Base-by-base conservation (phyloP, 768 basidiomycete genomes). In the Phylloporus rhodoxanthus region DNA sequence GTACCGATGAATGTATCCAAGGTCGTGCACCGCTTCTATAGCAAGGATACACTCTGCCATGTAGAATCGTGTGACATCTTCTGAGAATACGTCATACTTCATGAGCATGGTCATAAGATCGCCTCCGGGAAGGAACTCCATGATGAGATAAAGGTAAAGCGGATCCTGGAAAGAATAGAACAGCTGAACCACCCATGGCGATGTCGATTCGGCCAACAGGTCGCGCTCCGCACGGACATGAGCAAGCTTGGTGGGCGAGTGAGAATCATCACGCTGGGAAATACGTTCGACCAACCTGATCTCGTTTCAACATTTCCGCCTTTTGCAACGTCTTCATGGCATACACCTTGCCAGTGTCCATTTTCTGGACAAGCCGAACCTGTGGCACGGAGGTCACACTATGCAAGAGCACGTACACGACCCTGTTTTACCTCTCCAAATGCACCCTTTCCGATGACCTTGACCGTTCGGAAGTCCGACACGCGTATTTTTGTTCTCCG, bases 21-120 rank as follows among this genome's bases (percentile, higher is more conserved):
- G 80, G 58, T 90, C 89, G 68, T 99, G 95, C 2, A 99, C 94
- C 2, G 94, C 96, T 66, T 99, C 94, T 52, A 99, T 96, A 17
- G 95, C 95, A 23, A 98, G 77, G 53, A 97, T 91, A 66, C 93
- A 96, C 69, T 99, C 95, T 21, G 95, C 95, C 82, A 99, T 96
- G 69, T 99, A 99, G 71, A 99, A 97, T 51, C 95, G 85, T 26
- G 92, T 94, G 32, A 98, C 95, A 64, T 98, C 95, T 69, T 98
- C 96, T 7, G 91, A 91, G 72, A 98, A 98, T 8, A 95, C 88
- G 68, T 97, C 95, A 70, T 99, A 98, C 70, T 97, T 98, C 86
- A 99, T 99, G 59, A 99, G 75, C 95, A 98, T 99, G 11, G 96
- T 97, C 95, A 99, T 98, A 55, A 99, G 75, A 67, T 99, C 95